phyloP scores from a whole-genome alignment of 140 eudicot species.

The Senecio squalidus region DNA sequence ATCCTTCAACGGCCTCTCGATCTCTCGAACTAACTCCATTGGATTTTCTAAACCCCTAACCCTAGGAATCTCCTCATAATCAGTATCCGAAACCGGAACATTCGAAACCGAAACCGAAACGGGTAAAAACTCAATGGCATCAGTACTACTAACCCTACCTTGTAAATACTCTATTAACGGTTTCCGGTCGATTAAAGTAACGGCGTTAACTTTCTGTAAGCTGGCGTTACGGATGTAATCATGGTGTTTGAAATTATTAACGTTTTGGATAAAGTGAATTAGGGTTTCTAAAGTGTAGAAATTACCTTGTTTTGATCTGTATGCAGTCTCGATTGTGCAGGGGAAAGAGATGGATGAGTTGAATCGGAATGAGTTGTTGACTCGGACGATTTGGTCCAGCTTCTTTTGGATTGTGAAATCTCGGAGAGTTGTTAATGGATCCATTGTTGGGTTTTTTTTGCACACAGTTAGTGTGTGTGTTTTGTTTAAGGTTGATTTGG shows the following conservation, averaged over 20 bases:
- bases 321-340: constrained; percentile 62
- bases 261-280: constrained; percentile 65
- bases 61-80: constrained; percentile 18
- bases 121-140: constrained; percentile 45
- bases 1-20: constrained; percentile 71
- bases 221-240: constrained; percentile 83
- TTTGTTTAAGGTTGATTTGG: background rate
- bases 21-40: constrained; percentile 36
- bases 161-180: constrained; percentile 70
- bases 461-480: background rate
- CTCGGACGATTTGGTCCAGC: constrained; percentile 52
- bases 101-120: no score
- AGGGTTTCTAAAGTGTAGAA: constrained; percentile 93
- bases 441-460: constrained; percentile 34
- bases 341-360: constrained; percentile 69
- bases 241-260: constrained; percentile 64
- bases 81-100: constrained; percentile 1
- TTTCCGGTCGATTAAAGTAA: constrained; percentile 73
- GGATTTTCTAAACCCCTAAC: constrained; percentile 25
- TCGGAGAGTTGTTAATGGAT: constrained; percentile 80
- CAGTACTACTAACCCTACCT: constrained; percentile 53
- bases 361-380: constrained; percentile 61
- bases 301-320: constrained; percentile 70
- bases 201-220: constrained; percentile 60
- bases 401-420: constrained; percentile 65